Evolutionary conservation across 495 filamentous ascomycete genomes (phyloP), one percentile per base, ranked within the genome.

Genomic region (Neurospora pannonica): DNA sequence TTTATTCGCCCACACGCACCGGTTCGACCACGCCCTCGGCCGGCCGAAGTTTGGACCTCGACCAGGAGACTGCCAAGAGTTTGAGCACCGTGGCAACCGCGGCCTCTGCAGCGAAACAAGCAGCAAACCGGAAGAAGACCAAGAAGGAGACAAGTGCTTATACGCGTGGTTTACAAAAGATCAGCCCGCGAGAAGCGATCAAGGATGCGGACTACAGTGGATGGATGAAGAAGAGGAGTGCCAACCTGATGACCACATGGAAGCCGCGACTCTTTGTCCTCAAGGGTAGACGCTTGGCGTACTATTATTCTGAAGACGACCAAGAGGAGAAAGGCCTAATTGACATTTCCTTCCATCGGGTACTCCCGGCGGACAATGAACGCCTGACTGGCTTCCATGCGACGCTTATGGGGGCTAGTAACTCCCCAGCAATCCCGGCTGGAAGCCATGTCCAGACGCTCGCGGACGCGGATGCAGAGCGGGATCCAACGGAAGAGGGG

Each of bases 211-310:
- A 99, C 78, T 99, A 95, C 78, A 94, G 90, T 76, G 97, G 97
- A 34, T 99, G 97, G 97, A 99, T 99, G 97, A 98, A 97, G 86
- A 99, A 99, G 88, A 91, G 94, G 78, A 97, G 93, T 70, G 94
- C 93, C 3, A 96, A 96, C 76, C 85, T 98, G 70, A 97, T 98
- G 92, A 92, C 93, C 4, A 97, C 94, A 2, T 99, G 97, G 97
- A 98, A 98, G 79, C 90, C 93, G 48, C 91, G 97, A 10, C 88
- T 98, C 39, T 99, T 99, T 78, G 92, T 98, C 28, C 86, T 99
- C 39, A 93, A 94, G 72, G 97, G 97, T 62, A 89, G 94, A 75
- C 90, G 97, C 17, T 88, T 99, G 28, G 94, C 94, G 0, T 99
- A 99, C 83, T 99, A 96, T 81, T 99, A 99, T 82, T 92, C 93